Evolutionary conservation across 2,329 filamentous ascomycete genomes (phyloP).

Genomic region (Drechslerella coelobrocha): DNA sequence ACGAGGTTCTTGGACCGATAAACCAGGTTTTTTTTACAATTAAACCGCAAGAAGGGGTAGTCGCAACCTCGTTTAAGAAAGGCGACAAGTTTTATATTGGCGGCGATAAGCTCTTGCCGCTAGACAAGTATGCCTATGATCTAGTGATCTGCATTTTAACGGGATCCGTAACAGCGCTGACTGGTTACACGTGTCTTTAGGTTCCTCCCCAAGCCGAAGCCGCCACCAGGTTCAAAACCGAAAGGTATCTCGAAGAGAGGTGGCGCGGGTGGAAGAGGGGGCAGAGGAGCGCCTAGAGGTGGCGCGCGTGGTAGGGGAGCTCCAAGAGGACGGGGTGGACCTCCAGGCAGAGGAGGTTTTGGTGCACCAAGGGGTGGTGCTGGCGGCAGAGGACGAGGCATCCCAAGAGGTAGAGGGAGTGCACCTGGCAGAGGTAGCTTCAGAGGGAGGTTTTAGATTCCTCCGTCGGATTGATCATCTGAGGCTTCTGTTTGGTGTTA

Average conservation of each 20-base stretch:
- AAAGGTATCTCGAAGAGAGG: slow-evolving; percentile 47
- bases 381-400: slow-evolving; percentile 41
- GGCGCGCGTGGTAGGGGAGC: slow-evolving; percentile 18
- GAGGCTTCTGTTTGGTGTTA: not conserved
- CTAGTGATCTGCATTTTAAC: not conserved
- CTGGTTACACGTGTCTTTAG: slow-evolving; percentile 5
- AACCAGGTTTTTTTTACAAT: slow-evolving; percentile 99
- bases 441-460: slow-evolving; percentile 36
- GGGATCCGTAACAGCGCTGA: not conserved
- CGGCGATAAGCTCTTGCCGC: slow-evolving; percentile 88
- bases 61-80: slow-evolving; percentile 89
- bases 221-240: slow-evolving; percentile 40
- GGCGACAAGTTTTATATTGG: slow-evolving; percentile 98
- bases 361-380: slow-evolving; percentile 38
- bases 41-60: slow-evolving; percentile 95
- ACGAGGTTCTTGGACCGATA: slow-evolving; percentile 95
- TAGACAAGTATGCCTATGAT: slow-evolving; percentile 71
- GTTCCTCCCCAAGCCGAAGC: slow-evolving; percentile 43
- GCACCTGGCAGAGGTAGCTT: slow-evolving; percentile 44
- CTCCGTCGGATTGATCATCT: not conserved
- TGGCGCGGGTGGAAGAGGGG: slow-evolving; percentile 20
- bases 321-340: slow-evolving; percentile 14
- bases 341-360: slow-evolving; percentile 23
- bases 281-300: slow-evolving; percentile 43
- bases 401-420: slow-evolving; percentile 47